Conservation (phyloP, 2,329 filamentous ascomycete species). For the Penicillium concentricum region DNA sequence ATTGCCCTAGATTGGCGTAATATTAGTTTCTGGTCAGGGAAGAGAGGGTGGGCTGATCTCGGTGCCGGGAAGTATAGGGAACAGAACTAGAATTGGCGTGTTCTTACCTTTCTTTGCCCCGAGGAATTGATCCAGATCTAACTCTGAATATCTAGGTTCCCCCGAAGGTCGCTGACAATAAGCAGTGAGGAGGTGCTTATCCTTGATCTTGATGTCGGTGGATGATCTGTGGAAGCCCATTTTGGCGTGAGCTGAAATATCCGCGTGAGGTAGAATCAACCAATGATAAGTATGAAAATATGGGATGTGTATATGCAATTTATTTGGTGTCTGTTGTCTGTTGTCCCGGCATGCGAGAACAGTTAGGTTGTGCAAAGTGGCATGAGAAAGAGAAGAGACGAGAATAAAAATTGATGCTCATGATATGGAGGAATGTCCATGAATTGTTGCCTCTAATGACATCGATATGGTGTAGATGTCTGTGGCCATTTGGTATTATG, state of each 20-base stretch:
- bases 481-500: background rate
- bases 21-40: background rate
- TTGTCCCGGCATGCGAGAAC: background rate
- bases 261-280: background rate
- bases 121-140: slow-evolving; percentile 19
- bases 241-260: too few relatives aligned
- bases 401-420: background rate
- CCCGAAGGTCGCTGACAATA: slow-evolving; percentile 19
- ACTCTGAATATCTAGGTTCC: slow-evolving; percentile 20
- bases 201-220: slow-evolving; percentile 18
- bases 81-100: too few relatives aligned
- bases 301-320: background rate
- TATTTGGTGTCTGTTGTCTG: background rate
- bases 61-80: background rate
- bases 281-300: background rate
- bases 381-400: background rate
- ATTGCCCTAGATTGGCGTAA: slow-evolving; percentile 13
- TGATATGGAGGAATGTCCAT: background rate
- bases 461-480: slow-evolving; percentile 10
- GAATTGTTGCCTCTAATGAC: slow-evolving; percentile 11
- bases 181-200: slow-evolving; percentile 21
- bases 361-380: background rate
- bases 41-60: too few relatives aligned
- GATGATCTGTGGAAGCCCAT: slow-evolving; percentile 25
- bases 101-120: slow-evolving; percentile 19